A percentile compares a stretch with the other conserved stretches of the same genome.
phyloP scores from a whole-genome alignment of 2,329 filamentous ascomycete genomes.

The Alternaria arborescens region DNA sequence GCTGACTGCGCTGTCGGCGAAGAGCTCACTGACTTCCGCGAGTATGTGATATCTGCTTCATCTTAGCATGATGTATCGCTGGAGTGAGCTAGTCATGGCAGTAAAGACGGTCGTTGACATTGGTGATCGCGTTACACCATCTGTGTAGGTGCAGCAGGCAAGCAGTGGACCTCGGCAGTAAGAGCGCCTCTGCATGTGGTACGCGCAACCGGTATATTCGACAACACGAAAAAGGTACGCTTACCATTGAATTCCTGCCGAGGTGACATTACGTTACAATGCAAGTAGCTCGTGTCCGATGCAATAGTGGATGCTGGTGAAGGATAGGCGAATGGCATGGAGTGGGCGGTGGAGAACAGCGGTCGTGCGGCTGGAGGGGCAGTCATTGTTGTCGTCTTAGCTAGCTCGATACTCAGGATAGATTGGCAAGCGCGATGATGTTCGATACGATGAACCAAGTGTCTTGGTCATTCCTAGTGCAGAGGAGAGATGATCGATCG shows the following conservation, averaged over 20 bases:
- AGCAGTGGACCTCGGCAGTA: slow-evolving; percentile 8
- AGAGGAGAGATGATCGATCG: slow-evolving; percentile 21
- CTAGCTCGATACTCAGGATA: slow-evolving; percentile 16
- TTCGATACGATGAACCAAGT: slow-evolving; percentile 4
- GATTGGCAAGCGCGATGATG: slow-evolving; percentile 6
- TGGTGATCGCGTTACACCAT: slow-evolving; percentile 2
- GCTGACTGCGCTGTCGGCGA: slow-evolving; percentile 15
- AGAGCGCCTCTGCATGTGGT: slow-evolving; percentile 4
- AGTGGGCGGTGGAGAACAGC: slow-evolving; percentile 32
- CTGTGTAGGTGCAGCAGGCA: neutral
- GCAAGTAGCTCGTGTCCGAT: slow-evolving; percentile 29
- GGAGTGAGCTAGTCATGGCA: neutral
- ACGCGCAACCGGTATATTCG: slow-evolving; percentile 5
- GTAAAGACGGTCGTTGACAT: neutral
- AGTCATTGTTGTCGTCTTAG: slow-evolving; percentile 31
- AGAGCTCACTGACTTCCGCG: slow-evolving; percentile 23
- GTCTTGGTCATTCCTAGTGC: slow-evolving; percentile 19
- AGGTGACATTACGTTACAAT: slow-evolving; percentile 37
- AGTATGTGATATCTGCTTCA: slow-evolving; percentile 12
- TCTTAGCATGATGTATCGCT: slow-evolving; percentile 11
- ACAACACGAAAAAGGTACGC: slow-evolving; percentile 20
- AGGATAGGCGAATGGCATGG: slow-evolving; percentile 28
- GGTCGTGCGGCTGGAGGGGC: slow-evolving; percentile 33
- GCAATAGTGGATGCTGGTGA: slow-evolving; percentile 34
- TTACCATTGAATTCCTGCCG: slow-evolving; percentile 34